Evolutionary conservation across 2,329 filamentous ascomycete species (phyloP).

Genomic region (Endothia cerciana): DNA sequence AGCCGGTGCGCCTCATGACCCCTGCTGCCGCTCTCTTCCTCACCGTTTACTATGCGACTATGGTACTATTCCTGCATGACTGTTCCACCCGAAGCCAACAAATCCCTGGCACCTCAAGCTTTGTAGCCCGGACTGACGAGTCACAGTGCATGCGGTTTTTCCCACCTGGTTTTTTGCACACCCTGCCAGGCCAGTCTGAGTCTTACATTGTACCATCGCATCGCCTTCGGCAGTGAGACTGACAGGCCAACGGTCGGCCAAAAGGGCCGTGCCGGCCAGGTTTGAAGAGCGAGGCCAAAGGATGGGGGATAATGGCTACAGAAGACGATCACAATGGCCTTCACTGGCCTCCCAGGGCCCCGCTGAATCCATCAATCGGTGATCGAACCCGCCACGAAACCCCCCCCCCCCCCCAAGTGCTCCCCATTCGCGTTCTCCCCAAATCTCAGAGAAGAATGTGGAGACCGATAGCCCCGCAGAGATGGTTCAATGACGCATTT

Average conservation of each 20-base stretch:
- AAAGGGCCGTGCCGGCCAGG: background rate
- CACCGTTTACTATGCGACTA: background rate
- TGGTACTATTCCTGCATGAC: background rate
- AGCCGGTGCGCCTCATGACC: background rate
- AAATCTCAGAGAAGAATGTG: background rate
- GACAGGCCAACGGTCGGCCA: background rate
- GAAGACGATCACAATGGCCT: background rate
- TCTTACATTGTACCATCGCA: background rate
- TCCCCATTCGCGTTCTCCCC: background rate
- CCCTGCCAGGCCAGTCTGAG: background rate
- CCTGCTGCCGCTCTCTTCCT: background rate
- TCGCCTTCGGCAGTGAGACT: constrained; percentile 1
- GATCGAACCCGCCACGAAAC: background rate
- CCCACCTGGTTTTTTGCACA: background rate
- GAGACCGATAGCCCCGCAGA: constrained; percentile 19
- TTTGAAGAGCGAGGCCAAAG: background rate
- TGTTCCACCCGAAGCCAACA: background rate
- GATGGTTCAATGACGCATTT: constrained; percentile 24
- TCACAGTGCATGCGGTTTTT: background rate
- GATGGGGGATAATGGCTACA: background rate
- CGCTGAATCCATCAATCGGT: background rate
- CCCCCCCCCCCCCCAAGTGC: too few relatives aligned
- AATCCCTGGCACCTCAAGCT: background rate
- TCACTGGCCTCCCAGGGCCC: background rate
- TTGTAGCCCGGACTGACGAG: background rate